Base-by-base conservation (phyloP, 768 basidiomycete species). In the Kwoniella europaea region DNA sequence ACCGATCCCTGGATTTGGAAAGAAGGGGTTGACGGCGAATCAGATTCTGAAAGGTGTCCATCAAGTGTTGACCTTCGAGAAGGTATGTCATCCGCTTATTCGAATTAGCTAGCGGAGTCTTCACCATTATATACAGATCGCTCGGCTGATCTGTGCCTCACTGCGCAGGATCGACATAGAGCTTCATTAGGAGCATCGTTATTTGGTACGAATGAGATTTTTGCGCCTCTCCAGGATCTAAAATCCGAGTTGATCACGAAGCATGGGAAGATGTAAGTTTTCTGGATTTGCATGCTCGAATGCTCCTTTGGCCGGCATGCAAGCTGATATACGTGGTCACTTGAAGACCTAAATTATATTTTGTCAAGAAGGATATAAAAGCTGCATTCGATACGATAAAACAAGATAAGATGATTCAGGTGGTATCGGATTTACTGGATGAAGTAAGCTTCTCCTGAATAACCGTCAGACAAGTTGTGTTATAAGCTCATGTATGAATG, bases 311-410 rank as follows among this genome's bases (percentile, higher is more conserved):
- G 35, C 7, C 1, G 35, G 35, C 35, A 52, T n/a, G 7, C 42
- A 52, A 46, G 12, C 6, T 27, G 18, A 13, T 64, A 41, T 44
- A 22, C 18, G n/a, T 42, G 27, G 22, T 50, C 3, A 50, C 12
- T 10, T 29, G 63, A 35, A 96, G 95, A 46, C 93, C 95, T 0
- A 89, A 89, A 72, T 83, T 98, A 6, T 98, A 94, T 83, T 96
- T 99, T 76, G 95, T 94, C 62, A 99, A 99, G 83, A 89, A 97
- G 27, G 97, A 99, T 79, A 94, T 98, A 18, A 91, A 91, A 71
- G 91, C 96, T 7, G 97, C 94, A 76, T 99, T 98, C 85, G 97
- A 99, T 84, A 93, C 92, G 0, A 98, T 98, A 68, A 90, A 93
- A 43, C 97, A 98, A 82, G 86, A 88, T 9, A 94, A 91, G 76